Conservation (phyloP, 371 early-diverging fungal genomes). For the Syncephalis plumigaleata region DNA sequence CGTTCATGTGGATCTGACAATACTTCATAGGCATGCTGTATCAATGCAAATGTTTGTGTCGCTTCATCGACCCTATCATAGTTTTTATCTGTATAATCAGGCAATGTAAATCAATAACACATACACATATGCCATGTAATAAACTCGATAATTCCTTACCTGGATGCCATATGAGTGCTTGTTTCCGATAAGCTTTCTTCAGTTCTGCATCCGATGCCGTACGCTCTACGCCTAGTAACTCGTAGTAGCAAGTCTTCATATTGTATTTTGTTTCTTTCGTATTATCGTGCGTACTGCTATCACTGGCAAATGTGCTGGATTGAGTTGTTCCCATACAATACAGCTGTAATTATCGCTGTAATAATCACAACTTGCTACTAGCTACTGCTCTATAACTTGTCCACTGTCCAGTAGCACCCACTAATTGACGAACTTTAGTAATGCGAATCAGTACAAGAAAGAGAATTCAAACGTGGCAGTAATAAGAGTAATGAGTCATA, state of each 20-base stretch:
- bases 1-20: slow-evolving; percentile 79
- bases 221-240: slow-evolving; percentile 64
- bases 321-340: neutral
- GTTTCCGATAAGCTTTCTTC: slow-evolving; percentile 70
- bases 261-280: neutral
- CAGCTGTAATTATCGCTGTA: too few species aligned
- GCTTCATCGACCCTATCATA: slow-evolving; percentile 63
- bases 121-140: neutral
- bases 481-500: neutral
- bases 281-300: too few species aligned
- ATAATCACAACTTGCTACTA: too few species aligned
- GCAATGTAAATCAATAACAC: neutral
- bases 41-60: slow-evolving; percentile 63
- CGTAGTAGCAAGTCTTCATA: slow-evolving; percentile 75
- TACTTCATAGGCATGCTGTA: slow-evolving; percentile 83
- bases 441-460: neutral
- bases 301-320: neutral
- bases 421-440: neutral
- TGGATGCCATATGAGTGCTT: slow-evolving; percentile 81
- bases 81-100: slow-evolving; percentile 56
- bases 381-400: too few species aligned
- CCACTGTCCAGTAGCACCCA: too few species aligned
- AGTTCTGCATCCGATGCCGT: slow-evolving; percentile 59
- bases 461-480: neutral
- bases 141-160: slow-evolving; percentile 20